Percentiles rank a stretch among this genome's conserved stretches.
phyloP scores from a whole-genome alignment of 192 early-diverging fungal genomes.

The Spizellomyces sp. region DNA sequence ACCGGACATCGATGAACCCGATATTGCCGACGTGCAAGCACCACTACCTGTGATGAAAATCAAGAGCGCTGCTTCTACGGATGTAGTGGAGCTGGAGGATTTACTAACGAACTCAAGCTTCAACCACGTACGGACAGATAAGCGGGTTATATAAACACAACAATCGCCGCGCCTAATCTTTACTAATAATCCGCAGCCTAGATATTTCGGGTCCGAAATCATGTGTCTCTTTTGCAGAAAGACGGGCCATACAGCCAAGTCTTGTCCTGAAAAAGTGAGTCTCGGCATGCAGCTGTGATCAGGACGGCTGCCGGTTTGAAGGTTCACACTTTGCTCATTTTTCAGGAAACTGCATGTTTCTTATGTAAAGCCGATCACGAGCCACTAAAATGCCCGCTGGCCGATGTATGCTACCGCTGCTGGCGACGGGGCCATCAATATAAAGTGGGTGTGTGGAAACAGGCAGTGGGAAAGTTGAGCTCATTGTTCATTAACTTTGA shows the following conservation, averaged over 20 bases:
- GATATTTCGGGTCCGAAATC: not conserved
- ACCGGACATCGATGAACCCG: no score
- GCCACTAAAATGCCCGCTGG: not conserved
- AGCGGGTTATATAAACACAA: no score
- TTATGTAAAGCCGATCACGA: slow-evolving; percentile 8
- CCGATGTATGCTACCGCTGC: not conserved
- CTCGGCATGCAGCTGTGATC: not conserved
- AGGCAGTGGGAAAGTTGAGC: no score
- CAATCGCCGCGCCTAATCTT: no score
- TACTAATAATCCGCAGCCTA: no score
- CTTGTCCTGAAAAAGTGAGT: slow-evolving; percentile 2
- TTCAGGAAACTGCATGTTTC: slow-evolving; percentile 5
- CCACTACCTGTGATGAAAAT: no score
- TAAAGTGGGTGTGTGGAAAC: not conserved
- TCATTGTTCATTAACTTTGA: no score
- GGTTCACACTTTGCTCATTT: not conserved
- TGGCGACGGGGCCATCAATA: slow-evolving; percentile 3
- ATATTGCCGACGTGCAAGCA: no score
- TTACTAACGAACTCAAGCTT: no score
- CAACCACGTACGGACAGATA: no score
- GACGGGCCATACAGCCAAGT: not conserved
- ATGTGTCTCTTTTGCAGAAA: slow-evolving; percentile 2
- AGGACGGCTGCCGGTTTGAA: not conserved
- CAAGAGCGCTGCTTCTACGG: no score
- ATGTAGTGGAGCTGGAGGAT: not conserved